Percentiles rank a stretch among this genome's conserved stretches.
Evolutionary conservation across 2,329 filamentous ascomycete species (phyloP).

Genomic region (Trichoderma atrobrunneum): DNA sequence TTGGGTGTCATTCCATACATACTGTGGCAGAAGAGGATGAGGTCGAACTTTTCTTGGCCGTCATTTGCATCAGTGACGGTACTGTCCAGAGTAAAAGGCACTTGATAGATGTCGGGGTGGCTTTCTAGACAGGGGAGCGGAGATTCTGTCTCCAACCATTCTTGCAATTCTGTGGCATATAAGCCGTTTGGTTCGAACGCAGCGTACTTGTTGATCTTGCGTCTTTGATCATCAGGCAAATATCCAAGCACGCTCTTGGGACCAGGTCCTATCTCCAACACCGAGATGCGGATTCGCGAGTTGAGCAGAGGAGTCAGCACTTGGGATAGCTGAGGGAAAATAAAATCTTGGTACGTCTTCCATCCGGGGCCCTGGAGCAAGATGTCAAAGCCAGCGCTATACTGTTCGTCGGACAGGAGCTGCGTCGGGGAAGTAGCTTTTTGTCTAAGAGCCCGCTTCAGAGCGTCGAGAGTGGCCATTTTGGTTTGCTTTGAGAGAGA

Average conservation of each 20-base stretch:
- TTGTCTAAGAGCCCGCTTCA: slow-evolving; percentile 11
- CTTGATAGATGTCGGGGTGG: slow-evolving; percentile 38
- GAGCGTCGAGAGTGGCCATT: slow-evolving; percentile 8
- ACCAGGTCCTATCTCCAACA: slow-evolving; percentile 60
- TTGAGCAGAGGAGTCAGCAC: slow-evolving; percentile 42
- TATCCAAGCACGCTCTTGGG: slow-evolving; percentile 51
- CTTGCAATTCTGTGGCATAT: slow-evolving; percentile 44
- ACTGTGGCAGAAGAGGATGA: slow-evolving; percentile 62
- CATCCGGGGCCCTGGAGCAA: slow-evolving; percentile 37
- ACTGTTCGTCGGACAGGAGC: slow-evolving; percentile 47
- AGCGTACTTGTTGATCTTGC: slow-evolving; percentile 47
- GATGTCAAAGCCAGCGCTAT: slow-evolving; percentile 47
- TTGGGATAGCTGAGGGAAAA: slow-evolving; percentile 47
- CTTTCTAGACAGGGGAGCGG: slow-evolving; percentile 42
- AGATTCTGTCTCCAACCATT: slow-evolving; percentile 38
- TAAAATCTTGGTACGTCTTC: slow-evolving; percentile 48
- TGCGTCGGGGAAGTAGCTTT: slow-evolving; percentile 25
- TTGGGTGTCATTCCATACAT: slow-evolving; percentile 59
- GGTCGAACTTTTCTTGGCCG: slow-evolving; percentile 44
- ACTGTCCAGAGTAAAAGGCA: slow-evolving; percentile 38
- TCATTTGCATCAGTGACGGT: slow-evolving; percentile 22
- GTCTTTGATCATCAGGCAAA: slow-evolving; percentile 43
- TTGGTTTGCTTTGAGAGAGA: neutral
- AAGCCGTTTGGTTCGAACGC: slow-evolving; percentile 53
- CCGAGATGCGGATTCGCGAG: slow-evolving; percentile 44